phyloP scores from a whole-genome alignment of 2,329 filamentous ascomycete genomes.

The Aureobasidium sp. region DNA sequence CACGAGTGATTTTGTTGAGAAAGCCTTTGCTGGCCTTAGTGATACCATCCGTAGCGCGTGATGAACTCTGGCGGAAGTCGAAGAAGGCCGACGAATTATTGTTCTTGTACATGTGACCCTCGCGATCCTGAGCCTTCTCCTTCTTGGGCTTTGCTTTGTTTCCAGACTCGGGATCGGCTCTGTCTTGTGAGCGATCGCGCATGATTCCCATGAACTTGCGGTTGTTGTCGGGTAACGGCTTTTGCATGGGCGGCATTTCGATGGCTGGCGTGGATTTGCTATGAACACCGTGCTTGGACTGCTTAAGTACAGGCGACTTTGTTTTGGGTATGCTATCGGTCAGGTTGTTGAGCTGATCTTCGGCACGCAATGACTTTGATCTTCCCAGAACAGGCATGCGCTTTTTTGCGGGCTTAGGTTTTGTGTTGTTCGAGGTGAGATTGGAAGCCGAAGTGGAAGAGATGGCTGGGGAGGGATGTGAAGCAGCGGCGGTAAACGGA shows the following conservation, averaged over 20 bases:
- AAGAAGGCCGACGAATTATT: conserved; percentile 8
- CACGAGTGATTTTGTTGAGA: conserved; percentile 68
- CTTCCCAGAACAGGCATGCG: conserved; percentile 14
- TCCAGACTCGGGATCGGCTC: conserved; percentile 28
- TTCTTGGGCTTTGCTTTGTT: conserved; percentile 12
- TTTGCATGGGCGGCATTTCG: conserved; percentile 7
- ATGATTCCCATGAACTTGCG: conserved; percentile 58
- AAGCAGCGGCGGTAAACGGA: conserved; percentile 5
- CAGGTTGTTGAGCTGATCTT: conserved; percentile 31
- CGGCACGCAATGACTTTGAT: conserved; percentile 14
- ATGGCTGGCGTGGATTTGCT: conserved; percentile 1
- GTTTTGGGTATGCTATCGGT: not conserved
- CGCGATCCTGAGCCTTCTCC: conserved; percentile 9
- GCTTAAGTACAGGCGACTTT: conserved; percentile 10
- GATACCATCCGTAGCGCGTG: conserved; percentile 61
- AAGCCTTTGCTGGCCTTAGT: conserved; percentile 65
- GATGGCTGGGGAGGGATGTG: not conserved
- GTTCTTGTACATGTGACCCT: conserved; percentile 4
- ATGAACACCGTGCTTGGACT: conserved; percentile 8
- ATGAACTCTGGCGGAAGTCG: conserved; percentile 57
- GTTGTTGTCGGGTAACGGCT: conserved; percentile 43
- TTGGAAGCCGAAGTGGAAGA: not conserved
- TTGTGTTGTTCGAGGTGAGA: not conserved
- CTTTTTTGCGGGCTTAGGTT: conserved; percentile 12
- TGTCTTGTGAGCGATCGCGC: conserved; percentile 67